Evolutionary conservation across 2,329 filamentous ascomycete genomes (phyloP).

Genomic region (Magnaporthiopsis rhizophila): DNA sequence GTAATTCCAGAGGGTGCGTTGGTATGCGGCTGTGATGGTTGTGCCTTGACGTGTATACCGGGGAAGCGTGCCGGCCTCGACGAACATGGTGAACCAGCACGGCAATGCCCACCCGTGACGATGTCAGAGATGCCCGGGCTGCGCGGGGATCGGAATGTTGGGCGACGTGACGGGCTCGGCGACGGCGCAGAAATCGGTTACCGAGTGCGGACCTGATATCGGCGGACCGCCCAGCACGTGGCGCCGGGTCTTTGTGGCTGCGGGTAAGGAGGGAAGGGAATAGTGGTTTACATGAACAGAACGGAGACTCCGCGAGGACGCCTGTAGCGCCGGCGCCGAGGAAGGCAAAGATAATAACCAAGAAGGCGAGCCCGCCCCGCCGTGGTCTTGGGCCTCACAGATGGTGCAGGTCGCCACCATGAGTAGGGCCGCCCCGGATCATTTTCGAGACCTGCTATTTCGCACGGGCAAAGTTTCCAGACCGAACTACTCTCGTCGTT

Average conservation of each 20-base stretch:
- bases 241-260: background rate
- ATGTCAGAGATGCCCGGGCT: slow-evolving; percentile 50
- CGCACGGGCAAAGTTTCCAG: slow-evolving; percentile 30
- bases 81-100: too few species aligned
- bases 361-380: slow-evolving; percentile 17
- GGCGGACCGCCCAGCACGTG: background rate
- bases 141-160: slow-evolving; percentile 43
- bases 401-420: slow-evolving; percentile 46
- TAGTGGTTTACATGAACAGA: slow-evolving; percentile 26
- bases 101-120: slow-evolving; percentile 30
- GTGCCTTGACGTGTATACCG: too few species aligned
- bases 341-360: slow-evolving; percentile 43
- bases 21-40: background rate
- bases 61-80: too few species aligned
- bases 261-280: background rate
- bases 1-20: background rate
- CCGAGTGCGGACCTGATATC: slow-evolving; percentile 28
- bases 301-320: slow-evolving; percentile 44
- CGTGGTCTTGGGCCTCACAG: slow-evolving; percentile 18
- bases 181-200: slow-evolving; percentile 43
- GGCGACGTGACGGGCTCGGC: slow-evolving; percentile 46
- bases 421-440: slow-evolving; percentile 39
- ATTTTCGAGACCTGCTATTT: slow-evolving; percentile 43
- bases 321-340: slow-evolving; percentile 33
- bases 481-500: slow-evolving; percentile 24